Evolutionary conservation across 106 monocot genomes (phyloP), one percentile per base, ranked within the genome.

Genomic region (Dactylorhiza incarnata): DNA sequence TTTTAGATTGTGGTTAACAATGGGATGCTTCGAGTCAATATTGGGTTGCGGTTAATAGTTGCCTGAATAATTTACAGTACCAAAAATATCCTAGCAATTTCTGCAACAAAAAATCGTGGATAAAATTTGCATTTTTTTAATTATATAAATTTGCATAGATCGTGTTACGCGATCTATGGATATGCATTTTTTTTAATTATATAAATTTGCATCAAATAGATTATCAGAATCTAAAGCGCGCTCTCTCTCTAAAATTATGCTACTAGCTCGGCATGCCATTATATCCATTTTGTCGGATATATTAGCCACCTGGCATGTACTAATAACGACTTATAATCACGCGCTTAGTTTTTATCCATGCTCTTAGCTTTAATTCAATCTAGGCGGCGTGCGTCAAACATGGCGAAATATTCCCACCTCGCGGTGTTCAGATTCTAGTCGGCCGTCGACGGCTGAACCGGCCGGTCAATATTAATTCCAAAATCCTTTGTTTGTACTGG

Each of bases 381-480:
- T 54, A 15, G 54, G n/a, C 14, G 54, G n/a, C 54, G n/a, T 54
- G 54, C 5, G 54, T 14, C 5, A 54, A 15, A n/a, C n/a, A n/a
- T 54, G 14, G 54, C 54, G 17, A 54, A 17, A 54, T 54, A 54
- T 5, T 54, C 54, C 4, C 5, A n/a, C 3, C 4, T 16, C 14
- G 15, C n/a, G 54, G 54, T 54, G 54, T 54, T 54, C 54, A 54
- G 16, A 54, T 54, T 16, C 14, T 15, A 5, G 37, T 37, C 37
- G 3, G 37, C 37, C 37, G 37, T 37, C 37, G 37, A 37, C 37
- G 2, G 37, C 37, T 3, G 3, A 3, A 37, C 37, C n/a, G 54
- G 54, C 54, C n/a, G 54, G 54, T 54, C 54, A 54, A 54, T 54
- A 54, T 54, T 54, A 54, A 54, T 54, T 54, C 54, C n/a, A 54